Conservation (phyloP, 1,284 basidiomycete species). For the Mycosarcoma maydis region DNA sequence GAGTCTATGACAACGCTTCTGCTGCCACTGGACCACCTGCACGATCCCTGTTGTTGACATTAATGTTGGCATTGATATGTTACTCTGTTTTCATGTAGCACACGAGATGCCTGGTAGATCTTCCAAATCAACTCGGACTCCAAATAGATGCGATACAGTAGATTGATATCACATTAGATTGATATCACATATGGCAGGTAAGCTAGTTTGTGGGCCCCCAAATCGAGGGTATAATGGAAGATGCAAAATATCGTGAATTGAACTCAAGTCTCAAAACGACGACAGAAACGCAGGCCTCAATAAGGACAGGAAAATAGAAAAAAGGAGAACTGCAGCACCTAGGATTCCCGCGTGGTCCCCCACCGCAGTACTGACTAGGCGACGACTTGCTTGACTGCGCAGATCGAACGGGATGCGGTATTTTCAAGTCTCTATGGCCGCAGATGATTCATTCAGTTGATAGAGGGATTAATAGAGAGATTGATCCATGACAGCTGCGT, state of each 20-base stretch:
- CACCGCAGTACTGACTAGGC: constrained; percentile 84
- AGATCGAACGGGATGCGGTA: constrained; percentile 83
- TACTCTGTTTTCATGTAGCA: constrained; percentile 5
- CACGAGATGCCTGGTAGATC: no score
- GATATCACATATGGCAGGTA: no score
- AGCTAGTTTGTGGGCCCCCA: neutral
- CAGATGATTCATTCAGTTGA: no score
- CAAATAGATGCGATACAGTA: no score
- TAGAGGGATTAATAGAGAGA: no score
- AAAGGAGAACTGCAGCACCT: constrained; percentile 76
- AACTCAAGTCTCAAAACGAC: no score
- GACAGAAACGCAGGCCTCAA: neutral
- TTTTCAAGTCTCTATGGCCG: constrained; percentile 81
- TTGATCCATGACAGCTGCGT: no score
- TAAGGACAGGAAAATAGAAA: constrained; percentile 3
- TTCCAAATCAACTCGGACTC: no score
- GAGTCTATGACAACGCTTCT: constrained; percentile 44
- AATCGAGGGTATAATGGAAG: neutral
- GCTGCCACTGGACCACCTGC: constrained; percentile 1
- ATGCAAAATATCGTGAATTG: no score
- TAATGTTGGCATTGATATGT: constrained; percentile 1
- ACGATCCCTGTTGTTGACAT: neutral
- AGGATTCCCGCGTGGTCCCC: constrained; percentile 84
- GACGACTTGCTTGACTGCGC: constrained; percentile 81
- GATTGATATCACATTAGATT: no score